Percentiles rank a stretch among this genome's conserved stretches.
Conservation (phyloP, 1,284 basidiomycete genomes). For the Malassezia dermatis region DNA sequence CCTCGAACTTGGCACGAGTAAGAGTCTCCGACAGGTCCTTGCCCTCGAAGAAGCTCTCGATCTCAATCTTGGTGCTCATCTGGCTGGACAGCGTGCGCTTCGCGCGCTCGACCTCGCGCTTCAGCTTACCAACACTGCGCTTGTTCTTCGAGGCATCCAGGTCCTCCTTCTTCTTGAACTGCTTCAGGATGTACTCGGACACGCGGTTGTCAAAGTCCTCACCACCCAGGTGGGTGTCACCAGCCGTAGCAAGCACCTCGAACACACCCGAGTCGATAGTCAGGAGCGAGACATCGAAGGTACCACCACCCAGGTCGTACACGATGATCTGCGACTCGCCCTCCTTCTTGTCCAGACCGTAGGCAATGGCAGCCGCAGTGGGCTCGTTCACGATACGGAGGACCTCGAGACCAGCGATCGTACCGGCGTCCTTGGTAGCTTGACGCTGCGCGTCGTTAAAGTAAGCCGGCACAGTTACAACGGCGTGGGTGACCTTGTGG, state of each 20-base stretch:
- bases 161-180: slow-evolving; percentile 48
- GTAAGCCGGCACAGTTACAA: slow-evolving; percentile 91
- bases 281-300: slow-evolving; percentile 94
- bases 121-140: slow-evolving; percentile 87
- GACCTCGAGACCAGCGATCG: slow-evolving; percentile 86
- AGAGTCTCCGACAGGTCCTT: slow-evolving; percentile 95
- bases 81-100: slow-evolving; percentile 86
- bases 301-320: slow-evolving; percentile 96
- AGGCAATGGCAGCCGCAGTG: slow-evolving; percentile 86
- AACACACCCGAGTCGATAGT: slow-evolving; percentile 95
- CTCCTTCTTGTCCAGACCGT: slow-evolving; percentile 89
- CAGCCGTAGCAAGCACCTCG: slow-evolving; percentile 90
- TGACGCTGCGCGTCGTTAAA: slow-evolving; percentile 94
- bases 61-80: slow-evolving; percentile 63
- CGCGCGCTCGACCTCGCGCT: slow-evolving; percentile 96
- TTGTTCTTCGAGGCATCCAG: slow-evolving; percentile 72
- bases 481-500: slow-evolving; percentile 85
- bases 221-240: slow-evolving; percentile 97
- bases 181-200: slow-evolving; percentile 47
- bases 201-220: slow-evolving; percentile 91
- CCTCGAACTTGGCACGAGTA: slow-evolving; percentile 96
- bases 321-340: slow-evolving; percentile 92
- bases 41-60: slow-evolving; percentile 78
- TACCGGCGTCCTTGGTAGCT: slow-evolving; percentile 96
- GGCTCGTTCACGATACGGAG: slow-evolving; percentile 99